Conservation (phyloP, 192 early-diverging fungal species). For the Helicostylum pulchrum region DNA sequence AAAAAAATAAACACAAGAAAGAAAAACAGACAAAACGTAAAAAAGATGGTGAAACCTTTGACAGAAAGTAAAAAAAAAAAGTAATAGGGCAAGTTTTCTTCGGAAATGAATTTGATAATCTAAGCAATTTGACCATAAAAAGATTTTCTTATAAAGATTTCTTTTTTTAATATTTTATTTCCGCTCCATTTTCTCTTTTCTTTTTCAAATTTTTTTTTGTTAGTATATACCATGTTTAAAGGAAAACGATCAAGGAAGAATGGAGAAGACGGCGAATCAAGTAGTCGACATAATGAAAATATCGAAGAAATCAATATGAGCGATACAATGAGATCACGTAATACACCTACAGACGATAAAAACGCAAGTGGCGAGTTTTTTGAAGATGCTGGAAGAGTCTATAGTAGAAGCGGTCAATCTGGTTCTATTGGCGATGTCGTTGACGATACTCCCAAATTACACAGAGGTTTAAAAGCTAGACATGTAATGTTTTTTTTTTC, state of each 20-base stretch:
- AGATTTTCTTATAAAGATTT: not conserved
- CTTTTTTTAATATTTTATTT: not conserved
- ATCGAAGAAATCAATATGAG: not conserved
- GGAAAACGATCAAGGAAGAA: not conserved
- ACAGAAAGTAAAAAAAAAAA: no score
- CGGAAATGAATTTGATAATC: slow-evolving; percentile 12
- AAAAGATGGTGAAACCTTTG: no score
- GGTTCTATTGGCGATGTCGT: not conserved
- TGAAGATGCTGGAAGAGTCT: not conserved
- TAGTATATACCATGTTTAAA: not conserved
- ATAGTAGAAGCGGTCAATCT: not conserved
- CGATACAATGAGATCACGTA: not conserved
- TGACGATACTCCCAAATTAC: slow-evolving; percentile 32
- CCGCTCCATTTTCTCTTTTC: not conserved
- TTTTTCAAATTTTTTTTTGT: not conserved
- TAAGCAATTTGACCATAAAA: not conserved
- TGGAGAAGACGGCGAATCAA: not conserved
- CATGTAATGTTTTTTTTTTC: slow-evolving; percentile 58
- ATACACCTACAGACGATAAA: not conserved
- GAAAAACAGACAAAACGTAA: no score
- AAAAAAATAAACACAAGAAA: no score
- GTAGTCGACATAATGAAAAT: not conserved
- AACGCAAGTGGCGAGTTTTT: not conserved
- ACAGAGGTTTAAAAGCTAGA: slow-evolving; percentile 66
- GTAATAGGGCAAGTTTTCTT: no score